A percentile compares a stretch with the other conserved stretches of the same genome.
Conservation (phyloP, 2,329 filamentous ascomycete genomes). For the Exophiala alcalophila region DNA sequence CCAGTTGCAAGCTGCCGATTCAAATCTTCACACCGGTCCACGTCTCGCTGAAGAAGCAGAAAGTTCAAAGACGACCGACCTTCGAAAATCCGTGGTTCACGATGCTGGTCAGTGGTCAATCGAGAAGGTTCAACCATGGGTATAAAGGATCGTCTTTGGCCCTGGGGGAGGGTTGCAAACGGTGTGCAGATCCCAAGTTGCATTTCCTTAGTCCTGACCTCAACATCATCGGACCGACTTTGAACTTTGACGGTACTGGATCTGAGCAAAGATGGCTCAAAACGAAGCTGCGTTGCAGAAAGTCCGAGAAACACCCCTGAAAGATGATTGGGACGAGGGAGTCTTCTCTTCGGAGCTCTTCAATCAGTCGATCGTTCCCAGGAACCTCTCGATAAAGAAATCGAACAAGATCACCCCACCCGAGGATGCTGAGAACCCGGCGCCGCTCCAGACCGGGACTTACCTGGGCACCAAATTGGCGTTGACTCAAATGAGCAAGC, state of each 20-base stretch:
- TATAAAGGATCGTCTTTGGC: too few relatives aligned
- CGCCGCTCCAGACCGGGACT: conserved; percentile 17
- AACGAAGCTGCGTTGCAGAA: neutral
- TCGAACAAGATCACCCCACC: conserved; percentile 4
- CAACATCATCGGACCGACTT: too few relatives aligned
- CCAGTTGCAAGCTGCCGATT: too few relatives aligned
- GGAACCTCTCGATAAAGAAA: conserved; percentile 1
- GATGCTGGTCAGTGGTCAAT: too few relatives aligned
- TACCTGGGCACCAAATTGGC: conserved; percentile 25
- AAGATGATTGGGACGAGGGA: conserved; percentile 19
- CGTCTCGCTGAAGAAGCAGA: too few relatives aligned
- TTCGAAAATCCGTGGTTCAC: too few relatives aligned
- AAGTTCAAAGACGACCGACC: too few relatives aligned
- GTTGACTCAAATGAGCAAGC: conserved; percentile 12
- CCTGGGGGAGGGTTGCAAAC: too few relatives aligned
- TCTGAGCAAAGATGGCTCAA: neutral
- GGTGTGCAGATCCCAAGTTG: too few relatives aligned
- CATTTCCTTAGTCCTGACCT: neutral
- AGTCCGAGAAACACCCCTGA: conserved; percentile 1
- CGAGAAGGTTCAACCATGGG: too few relatives aligned
- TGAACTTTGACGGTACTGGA: too few relatives aligned
- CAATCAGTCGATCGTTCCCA: conserved; percentile 15
- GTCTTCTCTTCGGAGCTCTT: conserved; percentile 21
- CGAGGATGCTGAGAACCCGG: conserved; percentile 6
- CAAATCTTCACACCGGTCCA: too few relatives aligned